Percentiles rank a stretch among this genome's conserved stretches.
Conservation (phyloP, 352 stramenopile species). For the Phytophthora syringae region DNA sequence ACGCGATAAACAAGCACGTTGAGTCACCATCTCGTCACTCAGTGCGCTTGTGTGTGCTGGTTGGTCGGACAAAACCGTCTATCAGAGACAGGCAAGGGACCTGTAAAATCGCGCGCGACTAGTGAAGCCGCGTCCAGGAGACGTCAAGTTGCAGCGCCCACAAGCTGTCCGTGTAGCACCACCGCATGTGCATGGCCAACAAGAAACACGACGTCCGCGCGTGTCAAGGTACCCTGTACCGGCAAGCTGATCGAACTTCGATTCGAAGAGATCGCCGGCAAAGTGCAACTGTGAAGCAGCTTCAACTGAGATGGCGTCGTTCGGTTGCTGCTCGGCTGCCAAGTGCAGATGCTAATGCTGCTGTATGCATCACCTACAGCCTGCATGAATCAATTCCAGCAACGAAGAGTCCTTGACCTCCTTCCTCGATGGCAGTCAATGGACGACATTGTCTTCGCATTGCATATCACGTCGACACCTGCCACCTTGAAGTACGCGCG, state of each 20-base stretch:
- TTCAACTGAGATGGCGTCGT: constrained; percentile 30
- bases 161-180: not conserved
- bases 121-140: constrained; percentile 19
- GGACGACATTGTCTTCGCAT: not conserved
- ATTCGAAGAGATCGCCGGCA: constrained; percentile 7
- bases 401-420: not conserved
- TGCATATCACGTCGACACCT: constrained; percentile 24
- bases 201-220: no score
- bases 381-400: no score
- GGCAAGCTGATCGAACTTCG: no score
- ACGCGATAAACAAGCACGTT: not conserved
- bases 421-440: not conserved
- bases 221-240: not conserved
- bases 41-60: no score
- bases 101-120: constrained; percentile 24
- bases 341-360: no score
- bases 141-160: no score
- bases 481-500: constrained; percentile 22
- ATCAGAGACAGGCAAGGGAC: constrained; percentile 16
- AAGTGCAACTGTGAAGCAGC: constrained; percentile 21
- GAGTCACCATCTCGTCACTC: constrained; percentile 28
- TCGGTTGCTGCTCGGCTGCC: not conserved
- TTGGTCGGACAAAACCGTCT: constrained; percentile 16
- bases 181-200: no score
- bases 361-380: no score